phyloP scores from a whole-genome alignment of 2,329 filamentous ascomycete genomes.

The Cercospora nicotianae region DNA sequence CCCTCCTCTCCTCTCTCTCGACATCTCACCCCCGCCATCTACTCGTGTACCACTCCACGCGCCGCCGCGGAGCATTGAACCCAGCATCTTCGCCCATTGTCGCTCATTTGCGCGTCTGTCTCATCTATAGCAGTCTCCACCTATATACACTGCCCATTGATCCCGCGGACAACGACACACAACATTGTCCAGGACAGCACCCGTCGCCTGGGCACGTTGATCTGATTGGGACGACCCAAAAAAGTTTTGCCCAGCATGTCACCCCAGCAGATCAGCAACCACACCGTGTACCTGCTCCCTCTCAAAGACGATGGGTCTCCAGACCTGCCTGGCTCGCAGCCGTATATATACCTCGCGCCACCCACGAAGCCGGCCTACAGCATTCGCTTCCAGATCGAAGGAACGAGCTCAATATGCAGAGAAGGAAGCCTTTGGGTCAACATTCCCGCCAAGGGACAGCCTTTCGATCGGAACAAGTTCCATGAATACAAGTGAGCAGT shows the following conservation, averaged over 20 bases:
- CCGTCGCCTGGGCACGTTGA: background rate
- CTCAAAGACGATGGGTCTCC: constrained; percentile 93
- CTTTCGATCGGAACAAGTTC: constrained; percentile 78
- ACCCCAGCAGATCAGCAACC: constrained; percentile 40
- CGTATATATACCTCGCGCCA: constrained; percentile 86
- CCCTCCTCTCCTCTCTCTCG: background rate
- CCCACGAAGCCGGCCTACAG: constrained; percentile 70
- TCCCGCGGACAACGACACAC: background rate
- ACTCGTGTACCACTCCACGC: background rate
- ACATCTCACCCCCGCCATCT: constrained; percentile 1
- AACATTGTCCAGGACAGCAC: constrained; percentile 9
- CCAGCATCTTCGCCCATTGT: constrained; percentile 19
- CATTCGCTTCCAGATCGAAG: constrained; percentile 87
- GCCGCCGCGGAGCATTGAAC: constrained; percentile 2
- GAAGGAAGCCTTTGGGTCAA: constrained; percentile 97
- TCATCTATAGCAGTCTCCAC: constrained; percentile 8
- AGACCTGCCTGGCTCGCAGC: constrained; percentile 70
- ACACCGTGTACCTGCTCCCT: constrained; percentile 74
- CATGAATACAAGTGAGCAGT: constrained; percentile 78
- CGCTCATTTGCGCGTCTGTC: constrained; percentile 10
- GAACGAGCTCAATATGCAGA: constrained; percentile 91
- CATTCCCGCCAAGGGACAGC: constrained; percentile 72
- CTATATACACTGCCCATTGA: constrained; percentile 3
- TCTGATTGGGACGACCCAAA: background rate
- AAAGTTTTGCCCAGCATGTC: constrained; percentile 34